Evolutionary conservation across 1,139 yeast genomes (phyloP), one percentile per base, ranked within the genome.

Genomic region (Debaryomyces singareniensis): DNA sequence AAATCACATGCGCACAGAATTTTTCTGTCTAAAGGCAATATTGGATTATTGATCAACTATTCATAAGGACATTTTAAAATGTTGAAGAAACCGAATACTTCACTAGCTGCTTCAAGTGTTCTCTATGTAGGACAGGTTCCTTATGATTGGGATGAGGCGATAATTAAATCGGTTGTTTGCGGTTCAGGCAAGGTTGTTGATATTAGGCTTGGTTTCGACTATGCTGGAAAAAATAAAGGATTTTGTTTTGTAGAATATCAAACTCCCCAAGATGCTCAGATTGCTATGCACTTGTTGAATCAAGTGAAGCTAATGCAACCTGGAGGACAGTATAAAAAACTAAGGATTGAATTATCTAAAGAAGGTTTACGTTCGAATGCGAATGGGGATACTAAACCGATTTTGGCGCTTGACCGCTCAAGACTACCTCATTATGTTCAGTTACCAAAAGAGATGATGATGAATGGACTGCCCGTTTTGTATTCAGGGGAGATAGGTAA

Each of bases 101-200:
- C 34, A 11, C 30, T 36, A 22, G 23, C 35, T 10, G 26, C 35
- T 13, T 58, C 66, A 15, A 48, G 54, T 13, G 73, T 74, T 14
- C 53, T 76, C 23, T 77, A 73, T 42, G 44, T 77, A n/a, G 85
- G 84, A 10, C 73, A 64, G 45, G 57, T 78, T 20, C 85, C 85
- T 1, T 73, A 67, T 45, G 79, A 75, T 36, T 78, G 84, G 84
- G 74, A 66, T 42, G 79, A 71, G 32, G 66, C 67, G 25, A 66
- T 61, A 20, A 57, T 77, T 26, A 68, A 57, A 35, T 53, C 80
- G 11, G 79, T 78, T 13, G 80, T 76, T n/a, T 68, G 76, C 37
- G 82, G 82, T 2, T 62, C 78, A 4, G 84, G 84, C 2, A 64
- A 67, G 14, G 68, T 78, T 23, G 75, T 74, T 28, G 84, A 76